A percentile compares a stretch with the other conserved stretches of the same genome.
These are phyloP conservation scores for Podospora appendiculata DNA, from an alignment of 495 filamentous ascomycete species.

Conservation along the genomic window DNA sequence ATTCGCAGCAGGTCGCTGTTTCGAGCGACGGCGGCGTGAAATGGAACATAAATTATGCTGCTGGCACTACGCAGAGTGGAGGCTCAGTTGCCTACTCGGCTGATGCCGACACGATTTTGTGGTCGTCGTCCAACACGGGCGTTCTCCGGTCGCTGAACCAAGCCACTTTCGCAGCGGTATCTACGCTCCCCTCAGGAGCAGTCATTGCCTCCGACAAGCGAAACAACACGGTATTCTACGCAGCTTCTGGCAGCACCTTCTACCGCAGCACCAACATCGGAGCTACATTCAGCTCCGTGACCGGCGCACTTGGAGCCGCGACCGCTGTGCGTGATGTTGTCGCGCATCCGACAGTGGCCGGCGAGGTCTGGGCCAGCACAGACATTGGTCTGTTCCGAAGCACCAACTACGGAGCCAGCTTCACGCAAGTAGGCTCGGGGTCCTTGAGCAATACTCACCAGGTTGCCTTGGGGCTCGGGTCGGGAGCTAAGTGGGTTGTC, in stretches of 20 bases:
- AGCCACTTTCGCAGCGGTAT: slow-evolving; percentile 34
- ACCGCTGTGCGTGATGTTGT: slow-evolving; percentile 38
- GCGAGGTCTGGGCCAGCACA: slow-evolving; percentile 48
- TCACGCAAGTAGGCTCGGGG: slow-evolving; percentile 27
- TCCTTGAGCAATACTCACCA: slow-evolving; percentile 33
- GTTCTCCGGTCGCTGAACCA: slow-evolving; percentile 35
- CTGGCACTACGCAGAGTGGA: slow-evolving; percentile 30
- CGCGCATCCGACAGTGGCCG: slow-evolving; percentile 39
- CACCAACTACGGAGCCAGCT: slow-evolving; percentile 40
- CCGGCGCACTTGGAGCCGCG: slow-evolving; percentile 25
- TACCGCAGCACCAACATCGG: slow-evolving; percentile 41
- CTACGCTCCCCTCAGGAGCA: slow-evolving; percentile 34
- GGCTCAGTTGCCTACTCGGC: slow-evolving; percentile 47
- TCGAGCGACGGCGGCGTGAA: slow-evolving; percentile 35
- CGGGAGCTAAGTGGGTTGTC: slow-evolving; percentile 31
- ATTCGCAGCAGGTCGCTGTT: slow-evolving; percentile 32
- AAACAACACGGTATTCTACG: slow-evolving; percentile 46
- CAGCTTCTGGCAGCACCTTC: slow-evolving; percentile 33
- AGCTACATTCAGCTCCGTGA: slow-evolving; percentile 31
- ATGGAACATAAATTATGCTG: slow-evolving; percentile 41
- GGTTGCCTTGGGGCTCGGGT: slow-evolving; percentile 36
- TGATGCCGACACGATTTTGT: slow-evolving; percentile 44
- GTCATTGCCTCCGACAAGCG: slow-evolving; percentile 46
- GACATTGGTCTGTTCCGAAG: slow-evolving; percentile 45
- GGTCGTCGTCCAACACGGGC: slow-evolving; percentile 32